Conservation (phyloP, 2,329 filamentous ascomycete genomes). For the Karstenula rhodostoma region DNA sequence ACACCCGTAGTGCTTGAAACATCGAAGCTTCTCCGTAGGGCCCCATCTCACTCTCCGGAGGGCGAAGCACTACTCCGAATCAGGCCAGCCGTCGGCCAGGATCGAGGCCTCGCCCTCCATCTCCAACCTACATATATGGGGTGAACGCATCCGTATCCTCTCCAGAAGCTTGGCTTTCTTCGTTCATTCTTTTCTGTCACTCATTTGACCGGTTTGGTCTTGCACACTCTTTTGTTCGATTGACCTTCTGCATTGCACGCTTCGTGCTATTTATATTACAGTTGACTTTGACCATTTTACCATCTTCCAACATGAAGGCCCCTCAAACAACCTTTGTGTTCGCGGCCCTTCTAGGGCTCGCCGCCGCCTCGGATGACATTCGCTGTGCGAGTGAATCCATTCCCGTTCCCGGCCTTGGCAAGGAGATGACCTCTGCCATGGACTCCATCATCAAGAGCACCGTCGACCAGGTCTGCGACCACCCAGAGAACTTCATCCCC, state of each 20-base stretch:
- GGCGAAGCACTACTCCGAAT: constrained; percentile 11
- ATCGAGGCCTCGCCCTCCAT: constrained; percentile 4
- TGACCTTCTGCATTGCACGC: not conserved
- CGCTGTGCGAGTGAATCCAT: constrained; percentile 10
- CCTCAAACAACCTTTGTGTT: constrained; percentile 11
- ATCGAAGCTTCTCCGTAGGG: constrained; percentile 14
- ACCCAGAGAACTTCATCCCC: constrained; percentile 13
- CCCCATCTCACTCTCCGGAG: constrained; percentile 7
- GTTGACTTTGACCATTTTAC: not conserved
- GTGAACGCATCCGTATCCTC: not conserved
- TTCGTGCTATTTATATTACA: not conserved
- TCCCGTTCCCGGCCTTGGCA: constrained; percentile 6
- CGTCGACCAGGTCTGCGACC: constrained; percentile 8
- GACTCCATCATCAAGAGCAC: constrained; percentile 5
- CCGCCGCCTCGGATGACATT: constrained; percentile 11
- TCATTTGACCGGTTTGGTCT: constrained; percentile 7
- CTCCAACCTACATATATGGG: constrained; percentile 4
- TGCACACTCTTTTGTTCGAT: constrained; percentile 5
- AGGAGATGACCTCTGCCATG: constrained; percentile 6
- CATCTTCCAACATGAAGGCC: constrained; percentile 1
- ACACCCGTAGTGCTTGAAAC: constrained; percentile 6
- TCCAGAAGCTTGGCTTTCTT: constrained; percentile 12
- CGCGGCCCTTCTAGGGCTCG: constrained; percentile 12
- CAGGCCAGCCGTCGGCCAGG: constrained; percentile 11
- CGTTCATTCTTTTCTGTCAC: constrained; percentile 12